Conservation (phyloP, 176 grass and related monocot genomes). For the Triticum urartu region DNA sequence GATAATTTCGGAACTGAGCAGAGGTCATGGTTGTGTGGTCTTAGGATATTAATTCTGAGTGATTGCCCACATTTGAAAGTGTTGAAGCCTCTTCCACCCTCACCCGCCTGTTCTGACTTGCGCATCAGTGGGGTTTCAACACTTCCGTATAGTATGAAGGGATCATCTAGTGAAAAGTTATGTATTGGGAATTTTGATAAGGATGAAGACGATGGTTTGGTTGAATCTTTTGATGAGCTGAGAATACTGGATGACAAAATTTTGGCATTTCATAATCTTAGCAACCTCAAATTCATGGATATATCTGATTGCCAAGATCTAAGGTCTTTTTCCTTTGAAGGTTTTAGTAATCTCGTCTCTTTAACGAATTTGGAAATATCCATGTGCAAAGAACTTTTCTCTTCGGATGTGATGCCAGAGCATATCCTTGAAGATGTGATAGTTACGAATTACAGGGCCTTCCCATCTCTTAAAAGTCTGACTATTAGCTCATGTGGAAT, state of each 20-base stretch:
- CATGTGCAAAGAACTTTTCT: not conserved
- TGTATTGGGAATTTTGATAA: not conserved
- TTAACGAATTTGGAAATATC: not conserved
- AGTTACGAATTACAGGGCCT: not conserved
- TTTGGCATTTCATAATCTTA: slow-evolving; percentile 1
- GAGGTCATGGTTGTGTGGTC: too few relatives aligned
- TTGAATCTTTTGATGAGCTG: not conserved
- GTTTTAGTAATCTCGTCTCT: not conserved
- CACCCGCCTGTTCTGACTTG: not conserved
- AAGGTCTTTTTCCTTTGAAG: not conserved
- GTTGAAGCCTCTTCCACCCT: not conserved
- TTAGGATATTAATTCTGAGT: too few relatives aligned
- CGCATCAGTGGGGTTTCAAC: not conserved
- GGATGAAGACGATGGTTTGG: too few relatives aligned
- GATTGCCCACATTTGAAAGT: too few relatives aligned
- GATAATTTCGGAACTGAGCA: too few relatives aligned
- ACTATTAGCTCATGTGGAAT: rapidly evolving
- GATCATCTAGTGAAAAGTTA: not conserved
- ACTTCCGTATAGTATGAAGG: not conserved
- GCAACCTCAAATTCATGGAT: not conserved
- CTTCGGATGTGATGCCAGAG: not conserved
- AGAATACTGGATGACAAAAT: not conserved
- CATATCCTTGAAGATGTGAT: too few relatives aligned
- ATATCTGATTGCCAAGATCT: not conserved
- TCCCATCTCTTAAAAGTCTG: not conserved